Evolutionary conservation across 768 basidiomycete species (phyloP), one percentile per base, ranked within the genome.

Genomic region (Tricholoma hemisulphureum): DNA sequence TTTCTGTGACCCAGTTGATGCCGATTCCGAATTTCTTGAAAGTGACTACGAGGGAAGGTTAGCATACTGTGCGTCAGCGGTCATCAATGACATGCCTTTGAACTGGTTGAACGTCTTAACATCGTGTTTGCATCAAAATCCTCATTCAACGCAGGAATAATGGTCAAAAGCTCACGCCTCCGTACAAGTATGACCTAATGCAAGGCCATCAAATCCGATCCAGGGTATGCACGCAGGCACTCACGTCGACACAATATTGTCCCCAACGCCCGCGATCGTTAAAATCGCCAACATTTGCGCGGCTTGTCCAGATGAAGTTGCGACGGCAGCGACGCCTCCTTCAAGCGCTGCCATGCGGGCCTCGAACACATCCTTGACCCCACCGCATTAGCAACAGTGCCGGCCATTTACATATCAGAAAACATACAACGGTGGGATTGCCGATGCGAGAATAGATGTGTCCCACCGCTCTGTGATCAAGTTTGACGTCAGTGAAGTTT

Each of bases 81-180:
- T 49, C 28, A 35, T 26, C 43, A 53, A 23, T 6, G 4, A 53
- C 57, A 16, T 16, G 75, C 77, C 77, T 76, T 88, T 89, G 73
- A 89, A 84, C 68, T 88, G 88, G 61, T 88, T 89, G 72, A 83
- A 89, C 4, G 85, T 87, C 84, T 84, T n/a, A n/a, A n/a, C n/a
- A 51, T 14, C 11, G 6, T 20, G 18, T 23, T 41, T 35, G 31
- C 23, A 11, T 21, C 18, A 37, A 9, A 57, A 51, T 32, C 31
- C 6, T 6, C 31, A n/a, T 16, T 41, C 31, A 6, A 45, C 37
- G 10, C 31, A 32, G 31, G 11, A 6, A 6, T 18, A 52, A 28
- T 21, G 23, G 41, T 11, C 51, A 29, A 31, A 46, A 48, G 34
- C 50, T 32, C 11, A 72, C 83, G 64, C 88, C 87, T 43, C 88